Evolutionary conservation across 2,329 filamentous ascomycete genomes (phyloP).

Genomic region (Zasmidium citrigriseum): DNA sequence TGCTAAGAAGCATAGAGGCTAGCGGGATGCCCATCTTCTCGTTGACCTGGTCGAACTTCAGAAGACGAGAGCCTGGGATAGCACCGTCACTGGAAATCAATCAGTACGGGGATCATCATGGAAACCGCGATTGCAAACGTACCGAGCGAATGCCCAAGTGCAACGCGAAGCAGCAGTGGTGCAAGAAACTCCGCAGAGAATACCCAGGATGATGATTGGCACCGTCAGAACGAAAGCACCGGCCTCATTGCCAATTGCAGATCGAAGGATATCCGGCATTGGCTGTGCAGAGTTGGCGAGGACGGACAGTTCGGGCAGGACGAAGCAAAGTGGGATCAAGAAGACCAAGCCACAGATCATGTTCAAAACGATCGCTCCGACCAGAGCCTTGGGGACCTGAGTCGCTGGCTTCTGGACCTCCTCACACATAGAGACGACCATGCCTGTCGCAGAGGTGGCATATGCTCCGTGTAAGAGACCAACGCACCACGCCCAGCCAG

Average conservation of each 20-base stretch:
- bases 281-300: constrained; percentile 61
- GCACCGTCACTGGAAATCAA: constrained; percentile 55
- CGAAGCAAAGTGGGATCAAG: constrained; percentile 68
- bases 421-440: constrained; percentile 79
- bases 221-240: constrained; percentile 63
- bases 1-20: constrained; percentile 72
- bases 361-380: constrained; percentile 64
- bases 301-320: constrained; percentile 62
- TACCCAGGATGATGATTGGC: constrained; percentile 65
- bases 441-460: constrained; percentile 73
- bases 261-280: constrained; percentile 64
- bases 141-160: constrained; percentile 68
- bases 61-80: constrained; percentile 60
- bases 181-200: constrained; percentile 70
- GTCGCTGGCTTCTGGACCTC: constrained; percentile 66
- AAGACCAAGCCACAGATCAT: constrained; percentile 66
- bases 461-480: constrained; percentile 73
- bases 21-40: constrained; percentile 63
- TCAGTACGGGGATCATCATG: neutral
- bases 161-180: constrained; percentile 68
- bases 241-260: constrained; percentile 58
- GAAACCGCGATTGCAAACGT: neutral
- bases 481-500: constrained; percentile 73
- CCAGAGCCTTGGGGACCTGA: constrained; percentile 74
- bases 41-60: constrained; percentile 62